Evolutionary conservation across 768 basidiomycete species (phyloP).

Genomic region (Tubosaeta brunneosetosa): DNA sequence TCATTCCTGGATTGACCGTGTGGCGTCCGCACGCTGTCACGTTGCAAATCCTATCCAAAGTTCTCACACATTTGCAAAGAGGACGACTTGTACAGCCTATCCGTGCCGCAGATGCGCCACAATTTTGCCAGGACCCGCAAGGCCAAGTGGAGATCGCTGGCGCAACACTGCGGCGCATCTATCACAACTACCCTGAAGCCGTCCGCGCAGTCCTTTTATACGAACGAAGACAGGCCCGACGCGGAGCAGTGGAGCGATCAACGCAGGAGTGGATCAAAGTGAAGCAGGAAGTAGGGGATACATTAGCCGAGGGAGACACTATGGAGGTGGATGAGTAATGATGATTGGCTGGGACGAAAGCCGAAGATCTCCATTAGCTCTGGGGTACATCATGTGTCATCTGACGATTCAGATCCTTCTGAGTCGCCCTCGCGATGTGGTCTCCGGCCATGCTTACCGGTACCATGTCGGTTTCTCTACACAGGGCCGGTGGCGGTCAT

Average conservation of each 20-base stretch:
- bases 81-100: conserved; percentile 49
- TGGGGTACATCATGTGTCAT: conserved; percentile 37
- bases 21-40: conserved; percentile 62
- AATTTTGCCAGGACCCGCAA: conserved; percentile 20
- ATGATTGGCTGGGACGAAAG: conserved; percentile 11
- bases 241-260: conserved; percentile 11
- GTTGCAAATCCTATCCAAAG: conserved; percentile 43
- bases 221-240: conserved; percentile 30
- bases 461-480: conserved; percentile 79
- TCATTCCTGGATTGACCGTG: conserved; percentile 57
- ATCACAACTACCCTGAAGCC: conserved; percentile 47
- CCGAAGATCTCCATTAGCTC: conserved; percentile 11
- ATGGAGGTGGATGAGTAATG: conserved; percentile 20
- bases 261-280: conserved; percentile 19
- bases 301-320: conserved; percentile 22
- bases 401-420: conserved; percentile 67
- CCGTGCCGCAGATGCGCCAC: conserved; percentile 15
- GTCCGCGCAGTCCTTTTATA: conserved; percentile 31
- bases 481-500: conserved; percentile 18
- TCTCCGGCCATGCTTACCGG: conserved; percentile 54
- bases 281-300: conserved; percentile 19
- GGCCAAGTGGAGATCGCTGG: conserved; percentile 31
- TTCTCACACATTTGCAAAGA: conserved; percentile 43
- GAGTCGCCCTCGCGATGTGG: conserved; percentile 55
- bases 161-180: conserved; percentile 42